Base-by-base conservation (phyloP, 257 asterid species). In the Thymus mandschuricus region DNA sequence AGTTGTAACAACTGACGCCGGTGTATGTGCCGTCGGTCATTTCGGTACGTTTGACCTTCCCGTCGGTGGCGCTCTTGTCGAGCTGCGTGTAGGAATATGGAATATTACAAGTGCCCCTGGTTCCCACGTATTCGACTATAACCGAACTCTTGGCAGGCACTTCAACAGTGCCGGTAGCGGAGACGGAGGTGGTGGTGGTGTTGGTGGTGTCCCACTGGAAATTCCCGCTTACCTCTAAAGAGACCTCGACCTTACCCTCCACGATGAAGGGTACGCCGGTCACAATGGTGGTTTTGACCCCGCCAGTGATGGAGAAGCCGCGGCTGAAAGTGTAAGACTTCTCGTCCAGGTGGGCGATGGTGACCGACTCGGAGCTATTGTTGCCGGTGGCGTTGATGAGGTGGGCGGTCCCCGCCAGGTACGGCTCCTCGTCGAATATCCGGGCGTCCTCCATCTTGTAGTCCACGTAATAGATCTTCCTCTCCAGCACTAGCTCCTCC, bases 391-490 rank as follows among this genome's bases (percentile, higher is more conserved):
- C 21, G 30, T 31, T 66, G 3, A 13, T 12, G 44, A 45, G 4
- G 30, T 12, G 13, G 40, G 61, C 6, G 0, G 15, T n/a, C 9
- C 71, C 71, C 0, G 71, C 71, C 48, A 51, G 0, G 33, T 33
- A 66, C 0, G 71, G 71, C 35, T n/a, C 8, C 49, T 60, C 66
- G 10, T 6, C 30, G 13, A 1, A 51, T 30, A 68, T n/a, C 5
- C 62, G 9, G 27, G 72, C 49, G 40, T 66, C 61, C 34, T 51
- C 61, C 72, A 66, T 48, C 46, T 15, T 59, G 4, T 66, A 66
- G 3, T 2, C 10, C 11, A 66, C 71, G 10, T 50, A 4, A 10
- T 34, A 66, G 49, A 66, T 34, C 35, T 9, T 51, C 48, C 61
- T 48, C 1, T 66, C 48, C 3, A 48, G n/a, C 11, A 65, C 46